Evolutionary conservation across 164 flowering plant species (phyloP), one percentile per base, ranked within the genome.

Genomic region (Malania oleifera): DNA sequence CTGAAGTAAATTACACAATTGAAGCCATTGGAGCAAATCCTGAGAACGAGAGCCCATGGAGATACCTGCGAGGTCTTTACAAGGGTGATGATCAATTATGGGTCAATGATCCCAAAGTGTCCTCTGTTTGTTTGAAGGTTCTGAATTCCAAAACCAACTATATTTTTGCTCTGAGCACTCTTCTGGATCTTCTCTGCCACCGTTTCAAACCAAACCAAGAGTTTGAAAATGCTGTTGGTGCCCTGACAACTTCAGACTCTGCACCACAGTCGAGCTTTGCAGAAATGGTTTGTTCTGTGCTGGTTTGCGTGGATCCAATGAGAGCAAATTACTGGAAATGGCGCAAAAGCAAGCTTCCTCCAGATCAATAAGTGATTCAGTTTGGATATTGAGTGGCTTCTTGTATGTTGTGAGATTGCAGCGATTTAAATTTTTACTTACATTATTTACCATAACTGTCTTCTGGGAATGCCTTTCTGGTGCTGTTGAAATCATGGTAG

Each of bases 41-140:
- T 8, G 87, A 78, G 25, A 95, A 95, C 40, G 99, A 95, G 69
- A 91, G 99, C 52, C 86, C 99, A 15, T 91, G 97, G 97, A 81
- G 95, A 70, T 95, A 90, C 77, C 89, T 95, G 29, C 70, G 82
- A 38, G 99, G 97, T 37, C 84, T 95, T 28, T 89, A 76, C 77
- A 81, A 82, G 46, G 83, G 70, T n/a, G 84, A 84, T 31, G 58
- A 57, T 11, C 56, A 63, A 49, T 69, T 78, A 18, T 77, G 75
- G 61, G 54, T 77, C 17, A 67, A 64, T 9, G 82, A 88, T 63
- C 69, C 83, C 7, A 70, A 62, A 38, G 70, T 91, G 10, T 73
- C 84, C 18, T 71, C 84, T 7, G 63, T 78, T 9, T 84, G 89
- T 66, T 52, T 87, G 67, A 76, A 82, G 57, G 83, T 95, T 57